A percentile compares a stretch with the other conserved stretches of the same genome.
Conservation (phyloP, 306 rosid species). For the Cicer arietinum region DNA sequence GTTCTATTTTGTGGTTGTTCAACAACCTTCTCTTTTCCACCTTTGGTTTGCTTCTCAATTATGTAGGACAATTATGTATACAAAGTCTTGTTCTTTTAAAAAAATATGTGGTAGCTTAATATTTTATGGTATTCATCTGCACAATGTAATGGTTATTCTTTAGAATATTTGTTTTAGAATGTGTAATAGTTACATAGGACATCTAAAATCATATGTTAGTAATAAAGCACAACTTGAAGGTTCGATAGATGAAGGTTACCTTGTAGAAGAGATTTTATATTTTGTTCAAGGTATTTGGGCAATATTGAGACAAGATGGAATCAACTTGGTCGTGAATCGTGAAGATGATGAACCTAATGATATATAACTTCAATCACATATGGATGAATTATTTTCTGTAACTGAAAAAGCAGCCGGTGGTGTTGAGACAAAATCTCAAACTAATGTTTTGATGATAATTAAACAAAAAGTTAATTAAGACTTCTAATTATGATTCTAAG, state of each 20-base stretch:
- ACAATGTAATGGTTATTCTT: no score
- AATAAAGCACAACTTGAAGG: background rate
- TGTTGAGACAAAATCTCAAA: no score
- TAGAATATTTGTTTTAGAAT: background rate
- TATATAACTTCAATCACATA: background rate
- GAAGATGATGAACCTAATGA: background rate
- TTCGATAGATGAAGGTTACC: background rate
- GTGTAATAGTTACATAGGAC: background rate
- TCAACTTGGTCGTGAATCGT: background rate
- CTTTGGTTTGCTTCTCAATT: no score
- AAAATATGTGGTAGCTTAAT: no score
- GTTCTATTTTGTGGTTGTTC: no score
- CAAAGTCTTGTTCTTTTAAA: no score
- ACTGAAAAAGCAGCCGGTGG: background rate
- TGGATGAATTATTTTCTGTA: background rate
- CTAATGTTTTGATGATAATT: no score
- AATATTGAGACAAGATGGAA: constrained; percentile 11
- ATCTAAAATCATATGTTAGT: background rate
- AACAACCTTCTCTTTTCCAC: no score
- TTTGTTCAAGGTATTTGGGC: background rate
- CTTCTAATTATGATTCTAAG: no score
- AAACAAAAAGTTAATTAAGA: no score
- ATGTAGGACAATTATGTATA: no score
- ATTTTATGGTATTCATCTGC: no score
- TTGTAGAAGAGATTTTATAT: background rate